A percentile compares a stretch with the other conserved stretches of the same genome.
These are phyloP conservation scores for Stagonosporopsis tanaceti DNA, from an alignment of 2,329 filamentous ascomycete genomes.

Conservation along the genomic window DNA sequence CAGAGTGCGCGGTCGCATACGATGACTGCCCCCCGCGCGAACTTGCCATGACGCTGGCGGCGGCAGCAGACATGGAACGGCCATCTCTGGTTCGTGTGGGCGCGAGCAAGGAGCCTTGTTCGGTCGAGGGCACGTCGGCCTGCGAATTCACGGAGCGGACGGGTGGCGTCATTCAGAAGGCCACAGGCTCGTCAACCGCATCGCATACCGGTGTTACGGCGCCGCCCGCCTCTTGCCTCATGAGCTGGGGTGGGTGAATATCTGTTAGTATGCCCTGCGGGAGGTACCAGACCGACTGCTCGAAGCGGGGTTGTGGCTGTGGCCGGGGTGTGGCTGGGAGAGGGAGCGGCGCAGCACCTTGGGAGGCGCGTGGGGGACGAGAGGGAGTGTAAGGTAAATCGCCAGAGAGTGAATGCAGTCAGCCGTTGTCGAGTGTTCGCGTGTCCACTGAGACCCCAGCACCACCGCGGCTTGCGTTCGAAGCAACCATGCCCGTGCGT, in stretches of 20 bases:
- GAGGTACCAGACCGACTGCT: conserved; percentile 21
- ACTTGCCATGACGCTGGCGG: conserved; percentile 64
- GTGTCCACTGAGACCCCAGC: conserved; percentile 8
- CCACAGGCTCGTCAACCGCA: conserved; percentile 48
- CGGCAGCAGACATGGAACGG: conserved; percentile 62
- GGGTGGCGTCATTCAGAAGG: conserved; percentile 53
- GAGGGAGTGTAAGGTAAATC: conserved; percentile 20
- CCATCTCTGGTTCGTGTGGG: conserved; percentile 60
- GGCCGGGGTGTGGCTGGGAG: conserved; percentile 15
- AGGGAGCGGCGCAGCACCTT: conserved; percentile 22
- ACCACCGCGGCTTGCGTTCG: conserved; percentile 5
- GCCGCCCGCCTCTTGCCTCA: conserved; percentile 44
- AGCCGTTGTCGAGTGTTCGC: conserved; percentile 8
- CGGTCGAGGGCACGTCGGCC: conserved; percentile 43
- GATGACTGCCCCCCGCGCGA: conserved; percentile 68
- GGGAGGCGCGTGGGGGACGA: conserved; percentile 17
- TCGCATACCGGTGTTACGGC: conserved; percentile 45
- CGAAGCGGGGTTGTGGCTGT: conserved; percentile 28
- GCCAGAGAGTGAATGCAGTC: conserved; percentile 18
- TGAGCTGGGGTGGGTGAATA: conserved; percentile 37
- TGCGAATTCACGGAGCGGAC: conserved; percentile 52
- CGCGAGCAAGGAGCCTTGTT: conserved; percentile 53
- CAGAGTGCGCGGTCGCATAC: conserved; percentile 71
- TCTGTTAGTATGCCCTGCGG: conserved; percentile 24
- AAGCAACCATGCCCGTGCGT: conserved; percentile 15